Conservation (phyloP, 1,284 basidiomycete species). For the Melampsora americana region DNA sequence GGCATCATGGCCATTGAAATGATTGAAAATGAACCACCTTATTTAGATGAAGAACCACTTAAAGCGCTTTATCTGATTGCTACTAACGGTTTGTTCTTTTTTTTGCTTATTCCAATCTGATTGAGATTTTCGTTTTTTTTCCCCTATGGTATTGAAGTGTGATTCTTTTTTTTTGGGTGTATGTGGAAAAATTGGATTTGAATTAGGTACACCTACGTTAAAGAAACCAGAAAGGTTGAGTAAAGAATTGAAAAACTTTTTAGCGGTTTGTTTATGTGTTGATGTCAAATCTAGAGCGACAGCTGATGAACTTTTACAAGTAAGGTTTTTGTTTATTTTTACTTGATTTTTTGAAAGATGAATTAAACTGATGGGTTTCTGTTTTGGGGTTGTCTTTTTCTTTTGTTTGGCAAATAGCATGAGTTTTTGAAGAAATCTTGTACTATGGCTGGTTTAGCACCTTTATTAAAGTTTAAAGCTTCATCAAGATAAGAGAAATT, state of each 20-base stretch:
- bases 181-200: too few relatives aligned
- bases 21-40: slow-evolving; percentile 99
- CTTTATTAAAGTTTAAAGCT: slow-evolving; percentile 67
- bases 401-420: slow-evolving; percentile 61
- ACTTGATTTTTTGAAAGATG: too few relatives aligned
- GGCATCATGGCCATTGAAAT: slow-evolving; percentile 99
- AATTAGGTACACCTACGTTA: slow-evolving; percentile 75
- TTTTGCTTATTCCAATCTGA: too few relatives aligned
- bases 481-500: not conserved
- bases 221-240: slow-evolving; percentile 92
- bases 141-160: too few relatives aligned
- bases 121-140: too few relatives aligned
- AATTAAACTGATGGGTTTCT: not conserved
- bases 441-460: slow-evolving; percentile 72
- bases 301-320: slow-evolving; percentile 83
- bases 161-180: not conserved
- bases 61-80: slow-evolving; percentile 97
- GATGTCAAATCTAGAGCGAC: slow-evolving; percentile 93
- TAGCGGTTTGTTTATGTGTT: slow-evolving; percentile 94
- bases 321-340: slow-evolving; percentile 55
- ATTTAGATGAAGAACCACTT: slow-evolving; percentile 93
- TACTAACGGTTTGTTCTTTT: slow-evolving; percentile 65
- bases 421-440: slow-evolving; percentile 87
- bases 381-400: slow-evolving; percentile 10
- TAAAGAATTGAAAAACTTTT: slow-evolving; percentile 87